Conservation (phyloP, 768 basidiomycete genomes). For the Boletellus sp. region DNA sequence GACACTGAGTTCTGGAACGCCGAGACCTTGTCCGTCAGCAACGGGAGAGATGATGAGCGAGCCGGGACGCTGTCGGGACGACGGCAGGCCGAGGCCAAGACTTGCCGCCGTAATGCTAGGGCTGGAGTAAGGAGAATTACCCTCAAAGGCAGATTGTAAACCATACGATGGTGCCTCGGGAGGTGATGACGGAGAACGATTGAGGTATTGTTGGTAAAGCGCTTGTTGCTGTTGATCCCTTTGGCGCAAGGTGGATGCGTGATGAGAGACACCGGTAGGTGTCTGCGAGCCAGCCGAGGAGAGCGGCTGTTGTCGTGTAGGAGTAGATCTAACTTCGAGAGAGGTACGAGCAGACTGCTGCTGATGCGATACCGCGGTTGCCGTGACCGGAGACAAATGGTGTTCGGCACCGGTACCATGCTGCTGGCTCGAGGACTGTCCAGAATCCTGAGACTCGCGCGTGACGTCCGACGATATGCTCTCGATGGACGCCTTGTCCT, state of each 20-base stretch:
- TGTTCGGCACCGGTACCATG: constrained; percentile 23
- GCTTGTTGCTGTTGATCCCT: constrained; percentile 87
- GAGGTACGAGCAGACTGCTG: constrained; percentile 35
- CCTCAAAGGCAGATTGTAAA: constrained; percentile 65
- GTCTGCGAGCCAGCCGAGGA: constrained; percentile 28
- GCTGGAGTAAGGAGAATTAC: constrained; percentile 38
- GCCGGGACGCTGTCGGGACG: constrained; percentile 64
- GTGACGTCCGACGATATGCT: constrained; percentile 50
- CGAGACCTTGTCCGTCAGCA: constrained; percentile 56
- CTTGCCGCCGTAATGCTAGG: constrained; percentile 41
- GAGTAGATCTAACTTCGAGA: constrained; percentile 17
- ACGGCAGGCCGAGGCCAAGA: constrained; percentile 45
- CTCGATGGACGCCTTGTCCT: constrained; percentile 52
- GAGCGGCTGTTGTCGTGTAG: constrained; percentile 19
- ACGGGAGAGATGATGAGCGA: constrained; percentile 68
- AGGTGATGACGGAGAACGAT: constrained; percentile 74
- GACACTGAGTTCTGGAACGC: constrained; percentile 84
- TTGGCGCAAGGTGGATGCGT: constrained; percentile 69
- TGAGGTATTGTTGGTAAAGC: constrained; percentile 86
- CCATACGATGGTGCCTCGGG: constrained; percentile 76
- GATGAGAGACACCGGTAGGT: constrained; percentile 47
- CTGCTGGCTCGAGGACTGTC: constrained; percentile 45
- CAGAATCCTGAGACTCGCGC: constrained; percentile 62
- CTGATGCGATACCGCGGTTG: constrained; percentile 56
- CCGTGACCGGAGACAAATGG: constrained; percentile 51